phyloP scores from a whole-genome alignment of 2,329 filamentous ascomycete species.

The Zalaria sp. region DNA sequence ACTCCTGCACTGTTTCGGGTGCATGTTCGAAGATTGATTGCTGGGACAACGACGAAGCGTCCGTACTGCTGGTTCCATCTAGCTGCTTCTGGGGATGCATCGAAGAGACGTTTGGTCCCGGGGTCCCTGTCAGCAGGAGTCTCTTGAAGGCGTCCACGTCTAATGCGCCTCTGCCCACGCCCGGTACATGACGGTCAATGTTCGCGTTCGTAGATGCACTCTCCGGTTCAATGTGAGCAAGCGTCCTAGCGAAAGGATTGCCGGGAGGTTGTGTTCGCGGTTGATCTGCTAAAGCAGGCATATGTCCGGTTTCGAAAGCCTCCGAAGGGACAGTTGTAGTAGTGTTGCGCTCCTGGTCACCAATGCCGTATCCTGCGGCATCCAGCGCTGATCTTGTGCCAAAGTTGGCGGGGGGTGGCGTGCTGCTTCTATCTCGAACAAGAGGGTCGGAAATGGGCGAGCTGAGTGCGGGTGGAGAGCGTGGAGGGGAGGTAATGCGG shows the following conservation, averaged over 20 bases:
- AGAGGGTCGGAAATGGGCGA: not conserved
- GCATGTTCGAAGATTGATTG: slow-evolving; percentile 40
- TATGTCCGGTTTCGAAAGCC: not conserved
- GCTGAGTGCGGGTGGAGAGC: not conserved
- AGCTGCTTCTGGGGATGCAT: slow-evolving; percentile 25
- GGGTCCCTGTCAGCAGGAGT: slow-evolving; percentile 57
- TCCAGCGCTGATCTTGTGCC: not conserved
- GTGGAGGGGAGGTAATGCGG: not conserved
- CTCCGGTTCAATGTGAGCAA: slow-evolving; percentile 14
- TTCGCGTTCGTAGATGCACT: slow-evolving; percentile 1
- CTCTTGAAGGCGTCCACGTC: slow-evolving; percentile 67
- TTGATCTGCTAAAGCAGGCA: not conserved
- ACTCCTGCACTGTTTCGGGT: slow-evolving; percentile 29
- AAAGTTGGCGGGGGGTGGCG: not conserved
- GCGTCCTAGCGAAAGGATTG: slow-evolving; percentile 20
- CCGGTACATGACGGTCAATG: not conserved
- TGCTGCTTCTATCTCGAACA: not conserved
- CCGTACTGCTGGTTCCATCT: slow-evolving; percentile 22
- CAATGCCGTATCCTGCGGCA: not conserved
- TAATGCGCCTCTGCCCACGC: slow-evolving; percentile 27
- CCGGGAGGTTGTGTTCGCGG: slow-evolving; percentile 13
- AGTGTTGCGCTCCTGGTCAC: not conserved
- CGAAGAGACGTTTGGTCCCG: slow-evolving; percentile 13
- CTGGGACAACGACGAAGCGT: slow-evolving; percentile 40
- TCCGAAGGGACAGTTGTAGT: not conserved